Evolutionary conservation across 2,329 filamentous ascomycete species (phyloP), one percentile per base, ranked within the genome.

Genomic region (Aspergillus versicolor): DNA sequence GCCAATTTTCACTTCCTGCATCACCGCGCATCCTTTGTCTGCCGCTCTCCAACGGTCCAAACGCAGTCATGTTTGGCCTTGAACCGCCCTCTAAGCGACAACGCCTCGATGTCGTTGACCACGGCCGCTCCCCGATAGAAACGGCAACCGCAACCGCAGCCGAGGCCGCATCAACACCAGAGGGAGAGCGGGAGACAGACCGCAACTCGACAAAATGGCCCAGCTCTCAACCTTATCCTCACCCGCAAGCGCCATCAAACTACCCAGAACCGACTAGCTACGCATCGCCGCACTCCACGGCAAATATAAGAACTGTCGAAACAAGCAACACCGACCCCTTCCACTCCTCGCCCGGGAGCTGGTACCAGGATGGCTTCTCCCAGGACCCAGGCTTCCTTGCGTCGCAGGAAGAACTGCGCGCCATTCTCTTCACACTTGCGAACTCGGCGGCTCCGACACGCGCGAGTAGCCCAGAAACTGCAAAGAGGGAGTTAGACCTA

Each of bases 361-460:
- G 67, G 67, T 56, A 59, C 41, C 64, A 68, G 19, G 70, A 72
- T 59, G 64, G 63, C 15, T 70, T 71, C 52, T 63, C 67, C n/a
- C 69, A 71, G 50, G 65, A 80, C 49, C 77, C 78, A 2, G 70
- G 72, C 3, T 80, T 78, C 53, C 67, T 79, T 15, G 75, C 78
- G 24, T 75, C 77, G 0, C 76, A 80, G 54, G 75, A 78, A 64
- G 73, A 79, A 59, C 68, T 81, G 4, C 72, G 77, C 52, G 70
- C 69, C 21, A 73, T 79, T 37, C 66, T 81, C 4, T 76, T 80
- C 43, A 74, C 74, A 41, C 75, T 77, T 1, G 77, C 78, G 1
- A 75, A 79, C 41, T 79, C 77, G 5, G 73, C 71, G 2, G 73
- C 73, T 2, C 75, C 77, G 0, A 78, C 77, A 1, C 68, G 77